These are phyloP conservation scores for Flaveria linearis DNA, from an alignment of 129 eudicot genomes.

Conservation along the genomic window DNA sequence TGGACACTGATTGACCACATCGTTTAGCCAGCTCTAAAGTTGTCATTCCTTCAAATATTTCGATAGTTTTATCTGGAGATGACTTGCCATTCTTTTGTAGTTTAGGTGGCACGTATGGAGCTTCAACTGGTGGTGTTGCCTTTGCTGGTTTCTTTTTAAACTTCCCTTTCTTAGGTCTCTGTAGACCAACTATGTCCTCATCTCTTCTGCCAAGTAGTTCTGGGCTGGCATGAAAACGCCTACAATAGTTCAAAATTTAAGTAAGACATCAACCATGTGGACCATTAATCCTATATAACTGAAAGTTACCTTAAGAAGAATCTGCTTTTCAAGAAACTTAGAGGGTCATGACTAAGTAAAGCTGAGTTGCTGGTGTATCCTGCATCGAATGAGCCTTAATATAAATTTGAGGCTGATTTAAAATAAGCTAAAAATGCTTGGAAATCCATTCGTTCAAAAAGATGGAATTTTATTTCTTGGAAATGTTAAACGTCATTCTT, in stretches of 20 bases:
- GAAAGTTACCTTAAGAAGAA: slow-evolving; percentile 49
- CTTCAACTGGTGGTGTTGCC: slow-evolving; percentile 63
- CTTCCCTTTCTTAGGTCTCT: slow-evolving; percentile 56
- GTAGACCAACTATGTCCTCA: slow-evolving; percentile 41
- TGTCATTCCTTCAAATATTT: slow-evolving; percentile 94
- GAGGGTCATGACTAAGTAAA: slow-evolving; percentile 28
- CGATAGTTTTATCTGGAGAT: slow-evolving; percentile 57
- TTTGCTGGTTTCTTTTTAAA: slow-evolving; percentile 53
- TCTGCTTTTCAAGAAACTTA: slow-evolving; percentile 25
- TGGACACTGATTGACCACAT: slow-evolving; percentile 62
- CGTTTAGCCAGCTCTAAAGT: slow-evolving; percentile 72
- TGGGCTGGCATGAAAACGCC: slow-evolving; percentile 66
- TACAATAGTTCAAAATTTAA: slow-evolving; percentile 18
- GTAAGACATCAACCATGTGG: not conserved
- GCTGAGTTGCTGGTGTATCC: slow-evolving; percentile 37
- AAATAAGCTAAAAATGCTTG: not conserved
- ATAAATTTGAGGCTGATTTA: not conserved
- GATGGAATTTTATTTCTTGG: slow-evolving; percentile 9
- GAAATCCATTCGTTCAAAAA: slow-evolving; percentile 1
- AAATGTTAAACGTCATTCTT: slow-evolving; percentile 11
- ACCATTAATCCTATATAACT: not conserved
- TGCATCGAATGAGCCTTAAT: slow-evolving; percentile 28
- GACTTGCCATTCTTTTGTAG: slow-evolving; percentile 50
- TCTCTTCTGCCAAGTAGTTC: slow-evolving; percentile 46
- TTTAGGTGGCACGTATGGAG: slow-evolving; percentile 74